Evolutionary conservation across 2,329 filamentous ascomycete genomes (phyloP).

Genomic region (Gnomoniopsis smithogilvyi): DNA sequence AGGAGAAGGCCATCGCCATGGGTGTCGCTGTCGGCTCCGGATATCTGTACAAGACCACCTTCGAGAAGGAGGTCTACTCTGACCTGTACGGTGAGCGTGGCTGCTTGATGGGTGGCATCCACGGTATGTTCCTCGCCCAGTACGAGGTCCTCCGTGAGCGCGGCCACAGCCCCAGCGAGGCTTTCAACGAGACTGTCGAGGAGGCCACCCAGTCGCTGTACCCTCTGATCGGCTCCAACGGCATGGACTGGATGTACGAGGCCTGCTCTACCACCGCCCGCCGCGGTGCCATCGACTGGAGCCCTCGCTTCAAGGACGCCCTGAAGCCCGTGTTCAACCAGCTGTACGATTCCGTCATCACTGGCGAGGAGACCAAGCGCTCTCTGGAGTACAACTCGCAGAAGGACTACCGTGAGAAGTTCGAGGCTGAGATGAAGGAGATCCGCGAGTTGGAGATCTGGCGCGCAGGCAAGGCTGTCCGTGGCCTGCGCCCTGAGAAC

Average conservation of each 20-base stretch:
- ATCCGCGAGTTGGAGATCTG: conserved; percentile 99
- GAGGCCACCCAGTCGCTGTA: conserved; percentile 98
- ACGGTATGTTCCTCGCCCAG: conserved; percentile 99
- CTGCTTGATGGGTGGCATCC: conserved; percentile 99
- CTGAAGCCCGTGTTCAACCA: conserved; percentile 99
- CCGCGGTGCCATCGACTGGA: conserved; percentile 99
- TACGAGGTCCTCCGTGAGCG: conserved; percentile 99
- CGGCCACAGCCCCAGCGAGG: conserved; percentile 95
- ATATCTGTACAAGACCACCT: conserved; percentile 99
- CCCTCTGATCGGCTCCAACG: conserved; percentile 93
- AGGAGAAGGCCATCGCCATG: conserved; percentile 96
- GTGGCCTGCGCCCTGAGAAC: conserved; percentile 83
- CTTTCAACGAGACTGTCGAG: conserved; percentile 99
- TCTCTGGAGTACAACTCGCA: conserved; percentile 97
- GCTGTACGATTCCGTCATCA: conserved; percentile 89
- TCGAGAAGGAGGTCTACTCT: conserved; percentile 99
- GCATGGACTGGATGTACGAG: conserved; percentile 99
- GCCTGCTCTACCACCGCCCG: conserved; percentile 98
- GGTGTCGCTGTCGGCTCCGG: conserved; percentile 96
- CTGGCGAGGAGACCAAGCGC: conserved; percentile 92
- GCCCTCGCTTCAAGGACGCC: conserved; percentile 92
- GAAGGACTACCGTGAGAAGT: conserved; percentile 93
- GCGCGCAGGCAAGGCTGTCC: conserved; percentile 96
- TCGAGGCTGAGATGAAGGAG: conserved; percentile 97
- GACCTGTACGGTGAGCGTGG: conserved; percentile 99